These are phyloP conservation scores for Aspergillus unguis DNA, from an alignment of 2,329 filamentous ascomycete genomes.

Conservation along the genomic window DNA sequence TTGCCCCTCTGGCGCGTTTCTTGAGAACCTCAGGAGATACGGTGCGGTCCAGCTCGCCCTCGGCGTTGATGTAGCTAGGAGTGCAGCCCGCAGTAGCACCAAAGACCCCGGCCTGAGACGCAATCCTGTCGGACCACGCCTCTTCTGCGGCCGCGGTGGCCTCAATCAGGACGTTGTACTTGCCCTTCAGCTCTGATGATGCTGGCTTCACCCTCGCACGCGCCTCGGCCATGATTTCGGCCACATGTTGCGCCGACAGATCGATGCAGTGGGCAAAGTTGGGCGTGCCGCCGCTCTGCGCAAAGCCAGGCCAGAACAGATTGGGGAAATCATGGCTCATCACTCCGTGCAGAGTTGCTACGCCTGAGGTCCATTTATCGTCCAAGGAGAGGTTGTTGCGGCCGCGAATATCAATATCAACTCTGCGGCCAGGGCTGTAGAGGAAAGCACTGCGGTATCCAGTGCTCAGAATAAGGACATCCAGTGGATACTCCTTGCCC, in stretches of 20 bases:
- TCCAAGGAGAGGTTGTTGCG: slow-evolving; percentile 46
- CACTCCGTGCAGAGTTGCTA: slow-evolving; percentile 54
- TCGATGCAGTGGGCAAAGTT: slow-evolving; percentile 43
- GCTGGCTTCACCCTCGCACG: not conserved
- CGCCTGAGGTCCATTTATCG: slow-evolving; percentile 47
- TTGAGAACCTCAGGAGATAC: too few species aligned
- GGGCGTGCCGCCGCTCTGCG: slow-evolving; percentile 37
- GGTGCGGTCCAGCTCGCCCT: too few species aligned
- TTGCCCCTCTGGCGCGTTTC: too few species aligned
- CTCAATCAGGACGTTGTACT: too few species aligned
- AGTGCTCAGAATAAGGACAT: slow-evolving; percentile 48
- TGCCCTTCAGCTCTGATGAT: too few species aligned
- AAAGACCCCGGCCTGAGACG: too few species aligned
- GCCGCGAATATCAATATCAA: not conserved
- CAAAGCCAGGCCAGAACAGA: slow-evolving; percentile 47
- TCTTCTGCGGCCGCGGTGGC: too few species aligned
- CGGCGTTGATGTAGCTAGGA: too few species aligned
- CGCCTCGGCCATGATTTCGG: slow-evolving; percentile 43
- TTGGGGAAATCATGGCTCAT: slow-evolving; percentile 53
- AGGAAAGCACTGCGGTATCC: slow-evolving; percentile 36
- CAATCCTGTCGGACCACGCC: too few species aligned
- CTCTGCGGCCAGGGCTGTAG: not conserved
- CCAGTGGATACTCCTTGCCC: slow-evolving; percentile 46
- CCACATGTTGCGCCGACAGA: slow-evolving; percentile 41
- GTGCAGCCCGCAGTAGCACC: too few species aligned